phyloP scores from a whole-genome alignment of 2,329 filamentous ascomycete genomes.

The Camillea tinctor region DNA sequence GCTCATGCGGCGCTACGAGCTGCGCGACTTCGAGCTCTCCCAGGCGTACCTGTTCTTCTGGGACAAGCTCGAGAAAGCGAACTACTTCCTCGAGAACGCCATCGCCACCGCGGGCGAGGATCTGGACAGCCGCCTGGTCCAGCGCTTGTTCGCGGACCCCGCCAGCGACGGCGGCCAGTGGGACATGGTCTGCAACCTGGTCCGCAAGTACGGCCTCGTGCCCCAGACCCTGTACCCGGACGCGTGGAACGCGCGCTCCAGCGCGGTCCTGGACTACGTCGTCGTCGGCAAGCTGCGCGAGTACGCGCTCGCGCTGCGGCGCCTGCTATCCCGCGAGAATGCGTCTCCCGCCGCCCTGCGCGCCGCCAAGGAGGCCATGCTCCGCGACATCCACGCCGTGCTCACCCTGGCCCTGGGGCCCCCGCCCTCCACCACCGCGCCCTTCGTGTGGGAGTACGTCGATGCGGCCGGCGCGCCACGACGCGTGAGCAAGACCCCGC shows the following conservation, averaged over 20 bases:
- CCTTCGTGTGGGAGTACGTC: slow-evolving; percentile 79
- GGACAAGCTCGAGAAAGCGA: slow-evolving; percentile 91
- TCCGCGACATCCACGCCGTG: slow-evolving; percentile 77
- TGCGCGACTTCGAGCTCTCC: slow-evolving; percentile 79
- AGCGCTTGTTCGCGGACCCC: slow-evolving; percentile 64
- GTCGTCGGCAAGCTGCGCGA: slow-evolving; percentile 87
- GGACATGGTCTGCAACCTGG: slow-evolving; percentile 88
- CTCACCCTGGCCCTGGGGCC: slow-evolving; percentile 81
- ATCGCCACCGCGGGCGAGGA: slow-evolving; percentile 70
- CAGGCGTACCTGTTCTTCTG: slow-evolving; percentile 89
- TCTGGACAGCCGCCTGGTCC: slow-evolving; percentile 70
- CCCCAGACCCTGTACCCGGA: slow-evolving; percentile 82
- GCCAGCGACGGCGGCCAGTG: slow-evolving; percentile 84
- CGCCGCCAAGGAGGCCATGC: slow-evolving; percentile 67
- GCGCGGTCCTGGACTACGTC: slow-evolving; percentile 66
- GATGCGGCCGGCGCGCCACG: slow-evolving; percentile 67
- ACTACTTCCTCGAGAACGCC: slow-evolving; percentile 84
- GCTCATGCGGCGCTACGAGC: slow-evolving; percentile 77
- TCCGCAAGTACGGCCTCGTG: slow-evolving; percentile 84
- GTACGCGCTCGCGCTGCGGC: slow-evolving; percentile 71
- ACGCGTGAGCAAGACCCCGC: slow-evolving; percentile 63
- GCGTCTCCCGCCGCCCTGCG: slow-evolving; percentile 40
- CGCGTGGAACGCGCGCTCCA: slow-evolving; percentile 73
- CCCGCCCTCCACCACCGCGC: slow-evolving; percentile 64
- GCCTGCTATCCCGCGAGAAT: slow-evolving; percentile 43